A percentile compares a stretch with the other conserved stretches of the same genome.
Conservation (phyloP, 345 rosid genomes). For the Crucihimalaya himalaica region DNA sequence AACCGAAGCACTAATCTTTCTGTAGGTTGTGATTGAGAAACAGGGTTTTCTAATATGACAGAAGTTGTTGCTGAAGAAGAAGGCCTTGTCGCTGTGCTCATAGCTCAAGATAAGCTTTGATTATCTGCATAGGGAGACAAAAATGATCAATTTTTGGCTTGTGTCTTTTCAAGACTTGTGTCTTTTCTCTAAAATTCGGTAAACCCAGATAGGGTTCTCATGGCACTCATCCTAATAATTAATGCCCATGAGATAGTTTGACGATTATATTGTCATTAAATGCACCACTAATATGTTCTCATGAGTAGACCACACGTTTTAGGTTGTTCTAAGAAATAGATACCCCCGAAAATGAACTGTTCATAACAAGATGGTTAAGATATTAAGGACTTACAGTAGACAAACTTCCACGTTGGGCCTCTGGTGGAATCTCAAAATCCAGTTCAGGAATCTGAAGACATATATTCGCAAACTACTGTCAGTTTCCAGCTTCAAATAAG, state of each 20-base stretch:
- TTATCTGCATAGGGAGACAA: too few relatives aligned
- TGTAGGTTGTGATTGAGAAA: too few relatives aligned
- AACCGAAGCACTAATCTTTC: too few relatives aligned
- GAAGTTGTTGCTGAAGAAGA: too few relatives aligned
- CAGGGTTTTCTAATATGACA: too few relatives aligned
- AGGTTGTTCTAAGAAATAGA: not conserved
- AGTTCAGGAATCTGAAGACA: constrained; percentile 78
- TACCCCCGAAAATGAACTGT: not conserved
- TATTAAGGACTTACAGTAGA: constrained; percentile 63
- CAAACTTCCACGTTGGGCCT: constrained; percentile 90
- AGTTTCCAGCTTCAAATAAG: not conserved
- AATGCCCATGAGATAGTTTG: not conserved
- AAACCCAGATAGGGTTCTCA: not conserved
- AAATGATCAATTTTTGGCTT: too few relatives aligned
- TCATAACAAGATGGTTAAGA: too few relatives aligned
- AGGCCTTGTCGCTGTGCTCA: too few relatives aligned
- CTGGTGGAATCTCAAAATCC: constrained; percentile 95
- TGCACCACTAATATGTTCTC: not conserved
- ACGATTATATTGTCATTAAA: not conserved
- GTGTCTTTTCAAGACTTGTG: too few relatives aligned
- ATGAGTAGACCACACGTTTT: not conserved
- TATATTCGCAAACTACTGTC: not conserved
- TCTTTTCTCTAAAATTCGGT: too few relatives aligned
- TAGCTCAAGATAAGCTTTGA: too few relatives aligned
- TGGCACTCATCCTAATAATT: not conserved